phyloP scores from a whole-genome alignment of 2,329 filamentous ascomycete species.

The Basipetospora chlamydospora region DNA sequence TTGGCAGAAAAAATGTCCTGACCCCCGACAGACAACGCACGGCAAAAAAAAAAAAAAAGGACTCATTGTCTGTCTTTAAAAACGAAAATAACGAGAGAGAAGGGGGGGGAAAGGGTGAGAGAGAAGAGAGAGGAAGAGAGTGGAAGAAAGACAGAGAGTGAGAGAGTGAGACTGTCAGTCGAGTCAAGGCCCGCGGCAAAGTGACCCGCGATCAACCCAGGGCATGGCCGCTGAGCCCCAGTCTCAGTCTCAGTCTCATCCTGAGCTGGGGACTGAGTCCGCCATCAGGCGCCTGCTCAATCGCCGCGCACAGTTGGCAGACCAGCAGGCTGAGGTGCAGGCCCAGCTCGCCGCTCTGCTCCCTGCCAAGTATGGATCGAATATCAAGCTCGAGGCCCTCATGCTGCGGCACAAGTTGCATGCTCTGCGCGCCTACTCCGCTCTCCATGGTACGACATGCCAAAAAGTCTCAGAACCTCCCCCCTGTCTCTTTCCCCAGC shows the following conservation, averaged over 20 bases:
- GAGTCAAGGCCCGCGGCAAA: not conserved
- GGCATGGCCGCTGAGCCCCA: slow-evolving; percentile 11
- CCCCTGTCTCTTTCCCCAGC: too few relatives aligned
- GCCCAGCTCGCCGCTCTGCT: slow-evolving; percentile 33
- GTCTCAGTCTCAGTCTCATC: slow-evolving; percentile 18
- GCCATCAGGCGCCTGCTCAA: slow-evolving; percentile 27
- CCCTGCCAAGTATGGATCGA: slow-evolving; percentile 30
- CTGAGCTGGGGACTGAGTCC: slow-evolving; percentile 19
- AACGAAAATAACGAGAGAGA: slow-evolving; percentile 4
- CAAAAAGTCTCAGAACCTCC: slow-evolving; percentile 2
- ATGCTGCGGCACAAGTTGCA: slow-evolving; percentile 42
- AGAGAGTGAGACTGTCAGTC: not conserved
- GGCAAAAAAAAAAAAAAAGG: too few relatives aligned
- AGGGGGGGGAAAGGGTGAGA: slow-evolving; percentile 1
- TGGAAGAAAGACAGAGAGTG: not conserved
- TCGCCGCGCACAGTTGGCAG: slow-evolving; percentile 9
- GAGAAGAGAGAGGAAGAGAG: not conserved
- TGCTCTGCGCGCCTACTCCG: slow-evolving; percentile 31
- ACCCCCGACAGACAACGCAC: too few relatives aligned
- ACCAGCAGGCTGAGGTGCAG: slow-evolving; percentile 39
- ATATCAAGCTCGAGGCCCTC: slow-evolving; percentile 33
- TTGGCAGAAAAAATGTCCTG: too few relatives aligned
- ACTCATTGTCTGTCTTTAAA: too few relatives aligned
- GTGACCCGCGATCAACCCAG: slow-evolving; percentile 6
- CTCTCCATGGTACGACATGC: slow-evolving; percentile 29